Conservation (phyloP, 768 basidiomycete species). For the Mrakia frigida region DNA sequence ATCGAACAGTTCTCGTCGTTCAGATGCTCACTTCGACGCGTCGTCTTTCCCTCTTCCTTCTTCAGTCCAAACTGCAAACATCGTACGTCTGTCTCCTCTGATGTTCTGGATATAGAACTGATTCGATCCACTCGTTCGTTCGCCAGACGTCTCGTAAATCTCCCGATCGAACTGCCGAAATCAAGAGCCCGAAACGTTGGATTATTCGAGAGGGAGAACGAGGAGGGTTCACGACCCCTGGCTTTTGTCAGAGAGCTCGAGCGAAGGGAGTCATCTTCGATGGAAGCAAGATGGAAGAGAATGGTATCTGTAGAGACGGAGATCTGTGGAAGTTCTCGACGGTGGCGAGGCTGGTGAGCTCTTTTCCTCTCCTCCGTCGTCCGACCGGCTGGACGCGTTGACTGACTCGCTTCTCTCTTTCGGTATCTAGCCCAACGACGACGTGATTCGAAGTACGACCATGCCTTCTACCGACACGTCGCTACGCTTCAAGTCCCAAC, state of each 20-base stretch:
- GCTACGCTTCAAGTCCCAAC: background rate
- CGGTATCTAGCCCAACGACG: background rate
- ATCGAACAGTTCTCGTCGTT: background rate
- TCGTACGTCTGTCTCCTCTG: background rate
- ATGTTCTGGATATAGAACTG: background rate
- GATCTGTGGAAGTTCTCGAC: conserved; percentile 4
- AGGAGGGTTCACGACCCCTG: background rate
- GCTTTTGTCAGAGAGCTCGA: background rate
- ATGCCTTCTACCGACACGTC: background rate
- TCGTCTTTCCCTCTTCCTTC: background rate
- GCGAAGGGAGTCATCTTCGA: background rate
- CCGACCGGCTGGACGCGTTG: background rate
- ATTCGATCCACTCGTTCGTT: background rate
- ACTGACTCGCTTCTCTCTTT: background rate
- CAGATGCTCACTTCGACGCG: background rate
- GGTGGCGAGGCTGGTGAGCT: conserved; percentile 3
- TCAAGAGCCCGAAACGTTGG: background rate
- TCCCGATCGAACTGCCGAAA: background rate
- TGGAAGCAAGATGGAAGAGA: background rate
- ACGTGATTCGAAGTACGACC: background rate
- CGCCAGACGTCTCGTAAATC: background rate
- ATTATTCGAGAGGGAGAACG: conserved; percentile 2
- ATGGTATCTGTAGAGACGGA: background rate
- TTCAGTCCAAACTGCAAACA: background rate
- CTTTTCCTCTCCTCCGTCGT: no score